phyloP scores from a whole-genome alignment of 768 basidiomycete species.

The Gautieria morchelliformis region DNA sequence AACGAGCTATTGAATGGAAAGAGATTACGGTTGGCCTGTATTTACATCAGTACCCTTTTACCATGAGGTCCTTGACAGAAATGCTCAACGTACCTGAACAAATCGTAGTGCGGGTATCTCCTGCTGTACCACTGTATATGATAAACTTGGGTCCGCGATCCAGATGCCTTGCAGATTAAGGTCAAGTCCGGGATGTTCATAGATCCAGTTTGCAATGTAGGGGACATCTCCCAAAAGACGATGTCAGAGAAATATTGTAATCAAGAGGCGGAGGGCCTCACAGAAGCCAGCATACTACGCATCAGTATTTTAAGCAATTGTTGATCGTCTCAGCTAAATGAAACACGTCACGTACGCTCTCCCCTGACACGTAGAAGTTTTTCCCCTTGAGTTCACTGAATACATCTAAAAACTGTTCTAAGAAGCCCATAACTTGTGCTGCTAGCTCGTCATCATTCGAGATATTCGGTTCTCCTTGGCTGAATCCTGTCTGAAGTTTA shows the following conservation, averaged over 20 bases:
- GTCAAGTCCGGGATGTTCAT: constrained; percentile 14
- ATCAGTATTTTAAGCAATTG: background rate
- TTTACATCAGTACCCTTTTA: background rate
- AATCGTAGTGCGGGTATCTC: constrained; percentile 15
- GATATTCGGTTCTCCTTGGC: constrained; percentile 6
- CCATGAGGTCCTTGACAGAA: background rate
- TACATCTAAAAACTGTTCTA: constrained; percentile 13
- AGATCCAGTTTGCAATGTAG: constrained; percentile 18
- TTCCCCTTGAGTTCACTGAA: constrained; percentile 16
- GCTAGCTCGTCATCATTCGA: constrained; percentile 14
- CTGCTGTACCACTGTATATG: constrained; percentile 13
- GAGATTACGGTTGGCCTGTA: constrained; percentile 43
- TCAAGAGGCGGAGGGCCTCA: constrained; percentile 10
- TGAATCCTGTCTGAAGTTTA: constrained; percentile 8
- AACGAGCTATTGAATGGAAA: constrained; percentile 53
- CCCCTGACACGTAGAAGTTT: constrained; percentile 14
- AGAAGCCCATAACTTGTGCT: constrained; percentile 14
- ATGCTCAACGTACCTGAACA: constrained; percentile 11
- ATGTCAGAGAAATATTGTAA: constrained; percentile 7
- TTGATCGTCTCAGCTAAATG: background rate
- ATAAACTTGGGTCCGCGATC: constrained; percentile 16
- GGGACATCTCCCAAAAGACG: constrained; percentile 7
- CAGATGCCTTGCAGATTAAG: constrained; percentile 15
- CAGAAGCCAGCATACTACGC: constrained; percentile 26
- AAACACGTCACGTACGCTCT: constrained; percentile 12